These are phyloP conservation scores for Leishmania tropica DNA, from an alignment of 208 protist genomes.

Conservation along the genomic window DNA sequence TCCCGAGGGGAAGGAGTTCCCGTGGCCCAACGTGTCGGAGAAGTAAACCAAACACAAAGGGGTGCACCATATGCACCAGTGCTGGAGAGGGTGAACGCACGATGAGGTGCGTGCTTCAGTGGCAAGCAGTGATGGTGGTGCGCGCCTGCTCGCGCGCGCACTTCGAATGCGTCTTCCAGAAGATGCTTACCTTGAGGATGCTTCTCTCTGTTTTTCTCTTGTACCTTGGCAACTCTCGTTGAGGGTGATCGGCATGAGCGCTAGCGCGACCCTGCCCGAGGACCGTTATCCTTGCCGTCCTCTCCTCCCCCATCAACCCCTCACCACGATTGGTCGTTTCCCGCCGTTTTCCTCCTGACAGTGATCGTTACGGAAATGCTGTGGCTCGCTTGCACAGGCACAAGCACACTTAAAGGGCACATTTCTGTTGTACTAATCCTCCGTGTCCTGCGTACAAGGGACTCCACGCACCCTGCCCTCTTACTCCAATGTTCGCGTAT, in stretches of 20 bases:
- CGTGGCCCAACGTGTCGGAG: conserved; percentile 47
- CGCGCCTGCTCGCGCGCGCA: background rate
- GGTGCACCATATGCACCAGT: background rate
- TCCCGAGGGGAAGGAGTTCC: conserved; percentile 69
- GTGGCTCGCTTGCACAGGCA: background rate
- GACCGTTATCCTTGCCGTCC: background rate
- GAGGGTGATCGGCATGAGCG: background rate
- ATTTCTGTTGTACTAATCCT: background rate
- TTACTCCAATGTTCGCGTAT: background rate
- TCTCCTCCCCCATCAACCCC: background rate
- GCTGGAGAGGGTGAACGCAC: background rate
- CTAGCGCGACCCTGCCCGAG: background rate
- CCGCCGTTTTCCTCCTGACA: background rate
- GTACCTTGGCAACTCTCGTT: background rate
- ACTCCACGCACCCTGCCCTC: background rate
- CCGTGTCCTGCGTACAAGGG: background rate
- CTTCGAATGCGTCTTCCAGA: background rate
- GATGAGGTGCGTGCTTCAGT: background rate
- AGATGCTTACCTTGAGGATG: background rate
- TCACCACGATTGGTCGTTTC: background rate
- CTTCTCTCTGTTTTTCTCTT: too few relatives aligned
- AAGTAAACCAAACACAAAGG: background rate
- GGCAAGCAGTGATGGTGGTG: background rate
- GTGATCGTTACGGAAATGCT: background rate
- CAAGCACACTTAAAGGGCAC: background rate